Conservation (phyloP, 2,329 filamentous ascomycete species). For the Clonostachys sp. region DNA sequence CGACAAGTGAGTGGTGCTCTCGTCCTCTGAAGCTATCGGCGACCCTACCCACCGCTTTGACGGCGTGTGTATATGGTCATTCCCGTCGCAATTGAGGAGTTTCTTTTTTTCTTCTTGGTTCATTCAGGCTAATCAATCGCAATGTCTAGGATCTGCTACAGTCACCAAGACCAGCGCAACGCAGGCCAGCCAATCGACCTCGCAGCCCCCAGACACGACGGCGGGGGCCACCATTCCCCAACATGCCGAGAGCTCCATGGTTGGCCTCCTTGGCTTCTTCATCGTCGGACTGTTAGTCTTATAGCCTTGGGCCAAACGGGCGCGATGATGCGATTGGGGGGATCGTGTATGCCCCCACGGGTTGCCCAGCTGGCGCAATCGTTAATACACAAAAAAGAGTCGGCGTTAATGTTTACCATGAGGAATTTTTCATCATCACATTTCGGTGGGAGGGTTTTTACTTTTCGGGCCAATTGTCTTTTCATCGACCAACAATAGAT, state of each 20-base stretch:
- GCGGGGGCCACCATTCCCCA: slow-evolving; percentile 21
- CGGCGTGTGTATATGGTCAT: too few species aligned
- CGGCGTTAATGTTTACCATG: not conserved
- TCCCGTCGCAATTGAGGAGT: too few species aligned
- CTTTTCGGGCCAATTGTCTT: not conserved
- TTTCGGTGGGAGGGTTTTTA: not conserved
- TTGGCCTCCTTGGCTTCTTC: slow-evolving; percentile 27
- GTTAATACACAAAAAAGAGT: not conserved
- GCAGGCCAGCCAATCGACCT: too few species aligned
- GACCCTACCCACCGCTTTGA: too few species aligned
- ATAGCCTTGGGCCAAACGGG: slow-evolving; percentile 8
- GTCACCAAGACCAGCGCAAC: too few species aligned
- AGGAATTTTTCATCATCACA: not conserved
- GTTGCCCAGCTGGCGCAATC: not conserved
- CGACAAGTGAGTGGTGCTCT: too few species aligned
- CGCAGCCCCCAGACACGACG: too few species aligned
- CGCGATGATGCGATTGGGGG: not conserved
- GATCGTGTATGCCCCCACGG: not conserved
- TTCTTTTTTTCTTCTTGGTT: too few species aligned
- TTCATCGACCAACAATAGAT: not conserved
- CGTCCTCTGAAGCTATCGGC: too few species aligned
- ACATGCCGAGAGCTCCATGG: slow-evolving; percentile 24
- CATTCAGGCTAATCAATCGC: too few species aligned
- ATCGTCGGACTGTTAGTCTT: slow-evolving; percentile 27
- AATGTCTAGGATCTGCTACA: too few species aligned